phyloP scores from a whole-genome alignment of 2,329 filamentous ascomycete genomes.

The Alternaria sp. region DNA sequence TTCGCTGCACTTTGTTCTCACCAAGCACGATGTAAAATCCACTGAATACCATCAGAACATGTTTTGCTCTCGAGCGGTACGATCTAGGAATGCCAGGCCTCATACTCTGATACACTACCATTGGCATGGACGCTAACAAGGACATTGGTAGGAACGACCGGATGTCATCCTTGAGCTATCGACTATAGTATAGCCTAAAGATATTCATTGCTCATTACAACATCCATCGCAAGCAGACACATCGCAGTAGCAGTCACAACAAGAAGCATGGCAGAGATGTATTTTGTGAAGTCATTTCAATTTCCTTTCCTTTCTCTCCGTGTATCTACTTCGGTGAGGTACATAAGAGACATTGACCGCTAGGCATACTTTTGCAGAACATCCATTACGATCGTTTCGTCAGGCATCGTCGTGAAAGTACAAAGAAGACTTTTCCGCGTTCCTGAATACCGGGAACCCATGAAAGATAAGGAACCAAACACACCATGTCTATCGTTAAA shows the following conservation, averaged over 20 bases:
- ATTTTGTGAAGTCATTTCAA: constrained; percentile 23
- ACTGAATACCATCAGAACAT: no score
- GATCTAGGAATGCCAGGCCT: rapidly evolving
- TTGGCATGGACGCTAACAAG: no score
- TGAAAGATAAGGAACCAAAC: constrained; percentile 41
- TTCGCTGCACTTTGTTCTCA: no score
- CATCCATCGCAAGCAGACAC: not conserved
- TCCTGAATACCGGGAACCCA: constrained; percentile 35
- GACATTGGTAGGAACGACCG: rapidly evolving
- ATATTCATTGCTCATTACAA: not conserved
- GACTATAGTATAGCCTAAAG: not conserved
- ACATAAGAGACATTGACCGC: constrained; percentile 32
- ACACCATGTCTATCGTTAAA: constrained; percentile 48
- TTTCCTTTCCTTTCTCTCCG: constrained; percentile 27
- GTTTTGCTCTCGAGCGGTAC: no score
- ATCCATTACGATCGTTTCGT: constrained; percentile 38
- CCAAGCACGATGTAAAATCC: no score
- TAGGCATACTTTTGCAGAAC: constrained; percentile 34
- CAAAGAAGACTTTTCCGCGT: constrained; percentile 38
- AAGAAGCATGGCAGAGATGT: not conserved
- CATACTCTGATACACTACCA: no score
- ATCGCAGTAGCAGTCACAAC: not conserved
- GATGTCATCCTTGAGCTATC: no score
- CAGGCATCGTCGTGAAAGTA: constrained; percentile 42
- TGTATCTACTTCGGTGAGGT: constrained; percentile 24